These are phyloP conservation scores for Nevesoporus exiguus DNA, from an alignment of 768 basidiomycete species.

Conservation along the genomic window DNA sequence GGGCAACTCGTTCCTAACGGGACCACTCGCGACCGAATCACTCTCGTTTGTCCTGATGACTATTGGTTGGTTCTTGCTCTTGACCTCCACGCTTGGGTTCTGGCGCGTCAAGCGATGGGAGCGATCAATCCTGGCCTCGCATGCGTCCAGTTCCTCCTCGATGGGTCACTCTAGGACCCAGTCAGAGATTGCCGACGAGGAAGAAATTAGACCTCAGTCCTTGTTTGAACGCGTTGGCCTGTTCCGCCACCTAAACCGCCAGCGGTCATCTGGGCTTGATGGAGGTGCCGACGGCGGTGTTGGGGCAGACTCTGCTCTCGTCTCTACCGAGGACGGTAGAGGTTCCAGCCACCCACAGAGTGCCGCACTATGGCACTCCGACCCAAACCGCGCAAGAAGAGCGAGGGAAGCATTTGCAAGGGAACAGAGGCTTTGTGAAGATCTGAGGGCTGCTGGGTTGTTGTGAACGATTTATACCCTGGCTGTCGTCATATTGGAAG, in stretches of 20 bases:
- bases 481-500: slow-evolving; percentile 1
- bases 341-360: slow-evolving; percentile 27
- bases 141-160: slow-evolving; percentile 27
- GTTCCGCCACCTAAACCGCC: slow-evolving; percentile 11
- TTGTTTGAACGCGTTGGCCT: slow-evolving; percentile 30
- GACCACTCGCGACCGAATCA: slow-evolving; percentile 87
- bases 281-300: background rate
- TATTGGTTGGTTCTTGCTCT: slow-evolving; percentile 81
- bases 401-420: slow-evolving; percentile 46
- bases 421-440: slow-evolving; percentile 56
- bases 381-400: slow-evolving; percentile 41
- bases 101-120: slow-evolving; percentile 93
- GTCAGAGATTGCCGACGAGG: slow-evolving; percentile 27
- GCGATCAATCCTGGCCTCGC: slow-evolving; percentile 61
- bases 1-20: slow-evolving; percentile 43
- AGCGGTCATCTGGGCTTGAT: slow-evolving; percentile 11
- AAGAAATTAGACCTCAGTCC: slow-evolving; percentile 26
- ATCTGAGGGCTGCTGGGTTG: slow-evolving; percentile 63
- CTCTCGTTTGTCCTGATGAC: slow-evolving; percentile 94
- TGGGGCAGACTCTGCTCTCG: slow-evolving; percentile 7
- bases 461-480: slow-evolving; percentile 36
- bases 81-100: slow-evolving; percentile 87
- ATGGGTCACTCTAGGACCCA: slow-evolving; percentile 30
- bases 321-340: slow-evolving; percentile 27
- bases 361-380: slow-evolving; percentile 35